phyloP scores from a whole-genome alignment of 495 filamentous ascomycete genomes.

The Penicillium cosmopolitanum region DNA sequence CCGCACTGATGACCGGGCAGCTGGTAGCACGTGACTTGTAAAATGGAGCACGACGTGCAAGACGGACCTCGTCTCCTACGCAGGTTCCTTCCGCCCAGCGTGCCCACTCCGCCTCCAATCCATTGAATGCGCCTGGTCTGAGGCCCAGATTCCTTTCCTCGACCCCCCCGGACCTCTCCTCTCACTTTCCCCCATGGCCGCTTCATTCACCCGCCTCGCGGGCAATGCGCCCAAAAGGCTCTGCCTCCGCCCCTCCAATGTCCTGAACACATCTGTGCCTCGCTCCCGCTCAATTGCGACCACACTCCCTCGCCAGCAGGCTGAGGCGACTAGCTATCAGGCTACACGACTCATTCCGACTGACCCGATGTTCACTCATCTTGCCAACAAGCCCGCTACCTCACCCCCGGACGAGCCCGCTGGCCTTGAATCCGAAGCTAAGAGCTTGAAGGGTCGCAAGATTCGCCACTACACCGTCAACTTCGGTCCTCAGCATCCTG shows the following conservation, averaged over 20 bases:
- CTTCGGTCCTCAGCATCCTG: conserved; percentile 98
- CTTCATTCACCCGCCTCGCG: conserved; percentile 65
- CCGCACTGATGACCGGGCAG: conserved; percentile 46
- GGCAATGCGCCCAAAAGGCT: conserved; percentile 67
- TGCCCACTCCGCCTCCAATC: conserved; percentile 34
- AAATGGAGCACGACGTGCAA: conserved; percentile 35
- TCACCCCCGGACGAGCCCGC: conserved; percentile 42
- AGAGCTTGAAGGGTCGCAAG: conserved; percentile 70
- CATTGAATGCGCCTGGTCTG: conserved; percentile 50
- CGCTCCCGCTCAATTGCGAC: conserved; percentile 68
- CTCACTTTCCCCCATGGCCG: conserved; percentile 60
- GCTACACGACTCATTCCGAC: conserved; percentile 62
- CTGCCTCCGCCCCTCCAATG: conserved; percentile 55
- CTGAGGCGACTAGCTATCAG: conserved; percentile 58
- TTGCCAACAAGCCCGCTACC: conserved; percentile 50
- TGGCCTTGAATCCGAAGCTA: conserved; percentile 53
- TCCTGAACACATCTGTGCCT: conserved; percentile 43
- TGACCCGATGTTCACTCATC: conserved; percentile 58
- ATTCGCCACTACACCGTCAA: conserved; percentile 99
- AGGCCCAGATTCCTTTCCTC: conserved; percentile 39
- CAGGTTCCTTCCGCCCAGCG: conserved; percentile 37
- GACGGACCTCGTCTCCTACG: conserved; percentile 39
- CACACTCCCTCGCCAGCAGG: conserved; percentile 64
- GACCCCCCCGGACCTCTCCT: conserved; percentile 27
- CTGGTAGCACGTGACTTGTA: conserved; percentile 41